Conservation (phyloP, 176 grass and related monocot species). For the Oryza punctata region DNA sequence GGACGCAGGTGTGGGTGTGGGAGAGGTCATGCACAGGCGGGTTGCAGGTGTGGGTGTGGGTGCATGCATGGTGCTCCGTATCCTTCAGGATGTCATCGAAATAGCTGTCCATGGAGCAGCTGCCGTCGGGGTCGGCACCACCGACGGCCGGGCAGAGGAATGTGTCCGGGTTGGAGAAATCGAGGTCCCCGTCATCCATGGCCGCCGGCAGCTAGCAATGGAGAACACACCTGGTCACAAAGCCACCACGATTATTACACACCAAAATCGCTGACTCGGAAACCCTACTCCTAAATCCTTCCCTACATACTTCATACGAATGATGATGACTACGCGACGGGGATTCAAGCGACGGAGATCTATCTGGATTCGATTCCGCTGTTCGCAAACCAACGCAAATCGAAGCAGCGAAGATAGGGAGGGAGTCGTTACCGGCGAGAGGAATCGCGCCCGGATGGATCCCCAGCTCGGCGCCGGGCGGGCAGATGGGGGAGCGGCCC, state of each 20-base stretch:
- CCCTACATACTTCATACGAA: too few relatives aligned
- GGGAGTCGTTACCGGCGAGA: background rate
- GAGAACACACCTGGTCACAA: background rate
- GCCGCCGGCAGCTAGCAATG: background rate
- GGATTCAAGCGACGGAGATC: background rate
- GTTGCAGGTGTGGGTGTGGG: conserved; percentile 86
- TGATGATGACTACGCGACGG: background rate
- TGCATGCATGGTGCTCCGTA: conserved; percentile 60
- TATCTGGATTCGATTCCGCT: background rate
- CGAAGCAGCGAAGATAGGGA: background rate
- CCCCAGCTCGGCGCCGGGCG: too few relatives aligned
- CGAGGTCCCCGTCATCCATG: conserved; percentile 71
- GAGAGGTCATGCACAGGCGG: conserved; percentile 55
- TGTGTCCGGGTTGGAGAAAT: conserved; percentile 63
- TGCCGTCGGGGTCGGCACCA: conserved; percentile 33
- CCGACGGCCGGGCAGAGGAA: conserved; percentile 35
- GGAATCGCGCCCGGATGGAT: background rate
- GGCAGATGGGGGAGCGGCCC: background rate
- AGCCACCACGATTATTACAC: background rate
- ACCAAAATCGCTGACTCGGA: background rate
- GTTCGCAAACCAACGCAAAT: background rate
- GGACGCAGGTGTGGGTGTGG: conserved; percentile 77
- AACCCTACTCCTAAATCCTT: background rate
- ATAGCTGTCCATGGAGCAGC: conserved; percentile 73
- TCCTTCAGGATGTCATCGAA: conserved; percentile 68